These are phyloP conservation scores for Colletotrichum camelliae DNA, from an alignment of 2,329 filamentous ascomycete species.

Conservation along the genomic window DNA sequence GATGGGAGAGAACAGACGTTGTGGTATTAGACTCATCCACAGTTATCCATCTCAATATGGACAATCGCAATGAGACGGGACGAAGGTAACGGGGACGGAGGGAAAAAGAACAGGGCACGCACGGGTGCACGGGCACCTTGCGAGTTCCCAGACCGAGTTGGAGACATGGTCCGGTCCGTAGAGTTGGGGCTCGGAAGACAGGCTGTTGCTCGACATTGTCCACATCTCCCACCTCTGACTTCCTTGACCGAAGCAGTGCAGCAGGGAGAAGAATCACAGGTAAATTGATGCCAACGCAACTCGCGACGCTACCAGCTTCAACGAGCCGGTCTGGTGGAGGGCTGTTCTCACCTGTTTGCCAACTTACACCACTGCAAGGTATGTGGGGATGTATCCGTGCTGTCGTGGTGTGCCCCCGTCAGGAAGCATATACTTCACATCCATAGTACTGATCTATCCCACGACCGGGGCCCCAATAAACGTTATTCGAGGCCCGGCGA, in stretches of 20 bases:
- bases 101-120: not conserved
- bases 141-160: not conserved
- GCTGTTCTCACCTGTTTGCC: not conserved
- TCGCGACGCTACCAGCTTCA: not conserved
- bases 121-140: conserved; percentile 6
- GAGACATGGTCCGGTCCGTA: not conserved
- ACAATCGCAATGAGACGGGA: conserved; percentile 6
- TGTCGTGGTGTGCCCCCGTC: not conserved
- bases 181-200: not conserved
- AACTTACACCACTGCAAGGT: not conserved
- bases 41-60: conserved; percentile 13
- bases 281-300: not conserved
- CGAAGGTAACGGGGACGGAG: not conserved
- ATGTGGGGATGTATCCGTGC: not conserved
- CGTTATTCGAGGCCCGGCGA: not conserved
- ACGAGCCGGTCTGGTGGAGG: not conserved
- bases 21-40: conserved; percentile 5
- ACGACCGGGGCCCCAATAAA: not conserved
- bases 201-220: not conserved
- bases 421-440: not conserved
- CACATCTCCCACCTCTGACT: not conserved
- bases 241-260: not conserved
- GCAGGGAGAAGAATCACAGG: not conserved
- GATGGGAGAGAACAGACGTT: not conserved
- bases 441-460: not conserved